Percentiles rank a stretch among this genome's conserved stretches.
These are phyloP conservation scores for Aspergillus heteromorphus DNA, from an alignment of 495 filamentous ascomycete genomes.

Conservation along the genomic window DNA sequence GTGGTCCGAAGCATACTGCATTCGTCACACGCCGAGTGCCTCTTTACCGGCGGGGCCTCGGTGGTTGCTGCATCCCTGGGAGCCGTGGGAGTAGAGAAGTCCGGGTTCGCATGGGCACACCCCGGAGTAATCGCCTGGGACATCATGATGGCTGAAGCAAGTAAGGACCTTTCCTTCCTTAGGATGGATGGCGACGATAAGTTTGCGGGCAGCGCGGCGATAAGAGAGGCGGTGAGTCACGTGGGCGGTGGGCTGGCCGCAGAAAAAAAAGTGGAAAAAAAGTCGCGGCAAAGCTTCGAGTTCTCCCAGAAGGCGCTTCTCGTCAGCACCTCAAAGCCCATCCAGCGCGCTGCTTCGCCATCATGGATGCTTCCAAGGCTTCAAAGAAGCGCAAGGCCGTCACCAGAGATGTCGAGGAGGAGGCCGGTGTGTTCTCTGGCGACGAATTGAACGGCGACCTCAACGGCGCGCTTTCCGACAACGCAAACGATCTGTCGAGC, in stretches of 20 bases:
- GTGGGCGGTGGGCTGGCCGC: conserved; percentile 35
- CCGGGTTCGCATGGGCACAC: conserved; percentile 4
- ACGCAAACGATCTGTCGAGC: conserved; percentile 44
- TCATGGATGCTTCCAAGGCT: conserved; percentile 33
- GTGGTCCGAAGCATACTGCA: conserved; percentile 38
- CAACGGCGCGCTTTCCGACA: conserved; percentile 60
- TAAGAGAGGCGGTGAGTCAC: conserved; percentile 36
- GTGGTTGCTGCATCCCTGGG: conserved; percentile 6
- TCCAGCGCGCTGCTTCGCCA: conserved; percentile 11
- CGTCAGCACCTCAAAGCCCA: not conserved
- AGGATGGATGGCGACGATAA: too few species aligned
- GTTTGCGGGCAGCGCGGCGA: not conserved
- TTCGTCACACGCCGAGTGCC: conserved; percentile 41
- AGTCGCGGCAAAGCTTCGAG: not conserved
- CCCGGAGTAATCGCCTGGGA: not conserved
- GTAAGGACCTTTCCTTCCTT: too few species aligned
- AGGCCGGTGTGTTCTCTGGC: conserved; percentile 51
- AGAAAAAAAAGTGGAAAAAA: conserved; percentile 34
- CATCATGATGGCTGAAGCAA: not conserved
- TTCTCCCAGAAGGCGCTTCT: conserved; percentile 8
- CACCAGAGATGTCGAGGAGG: conserved; percentile 48
- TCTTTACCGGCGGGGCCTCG: conserved; percentile 20
- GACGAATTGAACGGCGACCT: conserved; percentile 63
- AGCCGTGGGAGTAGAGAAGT: not conserved
- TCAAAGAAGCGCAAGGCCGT: conserved; percentile 57